Evolutionary conservation across 768 basidiomycete species (phyloP).

Genomic region (Naganishia kalamii): DNA sequence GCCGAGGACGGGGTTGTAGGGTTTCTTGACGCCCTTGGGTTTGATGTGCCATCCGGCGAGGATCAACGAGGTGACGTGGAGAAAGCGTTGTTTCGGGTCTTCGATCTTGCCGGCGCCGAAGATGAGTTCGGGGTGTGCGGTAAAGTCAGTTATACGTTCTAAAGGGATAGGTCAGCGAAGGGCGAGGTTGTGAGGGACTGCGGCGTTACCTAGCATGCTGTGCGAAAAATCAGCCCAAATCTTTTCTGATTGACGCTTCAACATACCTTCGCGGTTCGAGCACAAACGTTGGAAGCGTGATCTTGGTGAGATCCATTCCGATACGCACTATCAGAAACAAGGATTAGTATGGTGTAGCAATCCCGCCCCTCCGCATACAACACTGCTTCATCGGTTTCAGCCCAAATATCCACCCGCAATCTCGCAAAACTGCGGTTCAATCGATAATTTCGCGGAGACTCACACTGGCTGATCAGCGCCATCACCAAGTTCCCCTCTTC

Average conservation of each 20-base stretch:
- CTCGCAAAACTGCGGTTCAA: not conserved
- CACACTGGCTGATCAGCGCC: constrained; percentile 79
- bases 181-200: not conserved
- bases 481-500: constrained; percentile 85
- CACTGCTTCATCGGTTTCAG: constrained; percentile 5
- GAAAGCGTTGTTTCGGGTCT: constrained; percentile 82
- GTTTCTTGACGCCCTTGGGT: constrained; percentile 97
- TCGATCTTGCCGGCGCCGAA: constrained; percentile 69
- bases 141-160: constrained; percentile 98
- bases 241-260: too few species aligned
- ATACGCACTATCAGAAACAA: constrained; percentile 52
- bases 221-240: too few species aligned
- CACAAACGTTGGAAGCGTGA: constrained; percentile 73
- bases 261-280: constrained; percentile 67
- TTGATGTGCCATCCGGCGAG: constrained; percentile 92
- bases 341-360: not conserved
- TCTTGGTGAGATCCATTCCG: constrained; percentile 93
- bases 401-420: not conserved
- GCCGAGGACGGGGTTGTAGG: constrained; percentile 96
- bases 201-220: constrained; percentile 6
- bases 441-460: constrained; percentile 48
- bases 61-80: constrained; percentile 68
- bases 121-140: constrained; percentile 97
- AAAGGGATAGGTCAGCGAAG: constrained; percentile 61
- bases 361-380: not conserved